Conservation (phyloP, 768 basidiomycete species). For the Lepiota brunneoincarnata region DNA sequence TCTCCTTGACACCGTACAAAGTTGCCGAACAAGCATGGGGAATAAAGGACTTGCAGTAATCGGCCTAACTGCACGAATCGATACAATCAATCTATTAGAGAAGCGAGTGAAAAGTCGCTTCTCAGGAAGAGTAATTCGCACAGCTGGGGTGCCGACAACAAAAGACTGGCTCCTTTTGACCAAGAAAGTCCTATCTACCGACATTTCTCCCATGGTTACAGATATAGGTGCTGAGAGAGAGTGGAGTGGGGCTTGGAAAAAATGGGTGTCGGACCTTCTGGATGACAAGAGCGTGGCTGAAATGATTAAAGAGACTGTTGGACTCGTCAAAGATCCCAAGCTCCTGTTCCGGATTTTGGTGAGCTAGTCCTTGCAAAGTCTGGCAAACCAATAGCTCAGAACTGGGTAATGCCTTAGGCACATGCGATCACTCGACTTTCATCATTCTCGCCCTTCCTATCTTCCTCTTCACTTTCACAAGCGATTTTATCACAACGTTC, state of each 20-base stretch:
- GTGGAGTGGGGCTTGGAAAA: conserved; percentile 63
- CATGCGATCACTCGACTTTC: conserved; percentile 43
- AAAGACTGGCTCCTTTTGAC: conserved; percentile 51
- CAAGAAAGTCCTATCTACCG: conserved; percentile 40
- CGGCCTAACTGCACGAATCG: conserved; percentile 83
- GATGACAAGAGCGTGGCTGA: conserved; percentile 42
- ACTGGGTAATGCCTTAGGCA: conserved; percentile 32
- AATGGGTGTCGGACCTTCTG: conserved; percentile 56
- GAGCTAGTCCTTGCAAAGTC: conserved; percentile 21
- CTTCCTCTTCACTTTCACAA: conserved; percentile 36
- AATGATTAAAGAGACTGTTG: conserved; percentile 56
- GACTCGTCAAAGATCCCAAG: conserved; percentile 57
- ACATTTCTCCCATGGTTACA: conserved; percentile 15
- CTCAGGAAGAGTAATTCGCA: conserved; percentile 85
- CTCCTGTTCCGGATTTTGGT: conserved; percentile 63
- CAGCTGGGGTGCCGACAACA: conserved; percentile 55
- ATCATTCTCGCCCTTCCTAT: conserved; percentile 52
- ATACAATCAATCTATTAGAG: conserved; percentile 86
- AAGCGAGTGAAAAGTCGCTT: conserved; percentile 98
- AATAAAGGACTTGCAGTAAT: conserved; percentile 79
- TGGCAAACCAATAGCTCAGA: not conserved
- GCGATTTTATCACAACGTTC: conserved; percentile 52
- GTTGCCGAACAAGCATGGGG: conserved; percentile 58
- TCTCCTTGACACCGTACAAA: conserved; percentile 91
- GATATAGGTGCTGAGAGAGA: conserved; percentile 28